Base-by-base conservation (phyloP, 352 stramenopile species). In the Pythium myriotylum region DNA sequence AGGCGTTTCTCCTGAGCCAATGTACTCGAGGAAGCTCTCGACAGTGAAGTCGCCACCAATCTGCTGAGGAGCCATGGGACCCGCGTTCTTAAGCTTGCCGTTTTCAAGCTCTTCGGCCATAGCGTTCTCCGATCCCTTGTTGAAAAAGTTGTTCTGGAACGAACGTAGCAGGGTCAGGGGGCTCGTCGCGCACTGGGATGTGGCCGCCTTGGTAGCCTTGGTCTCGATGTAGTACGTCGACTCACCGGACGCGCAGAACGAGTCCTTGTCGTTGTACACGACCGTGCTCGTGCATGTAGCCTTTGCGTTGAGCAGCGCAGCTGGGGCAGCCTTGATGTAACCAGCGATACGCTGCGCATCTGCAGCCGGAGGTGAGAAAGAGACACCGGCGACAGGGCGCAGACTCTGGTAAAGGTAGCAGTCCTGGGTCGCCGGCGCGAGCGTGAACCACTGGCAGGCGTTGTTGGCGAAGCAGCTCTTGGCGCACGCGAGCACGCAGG, bases 91-190 rank as follows among this genome's bases (percentile, higher is more conserved):
- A 10, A 63, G 45, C 24, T 63, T 48, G 16, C 55, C 55, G 55
- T 55, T 63, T 12, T 22, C 24, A 17, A 63, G 55, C 46, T 63
- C 45, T 14, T 63, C 55, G 33, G 45, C 41, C 55, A 63, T 32
- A 2, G 33, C 33, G 12, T 41, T 63, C 20, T 63, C 55, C 0
- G 55, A 49, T 43, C 55, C 55, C 37, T 63, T 63, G 55, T 56
- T 63, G 23, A 56, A 63, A 26, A 42, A 63, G 46, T 63, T 63
- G 55, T 63, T 63, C 24, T 63, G 45, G 45, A 56, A 55, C 55
- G 55, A 29, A 4, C 55, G 55, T 26, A 56, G 9, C 12, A 63
- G 46, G 23, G 55, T 56, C 13, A 63, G 46, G 1, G 55, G 45
- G 42, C 55, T 56, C 7, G 45, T 40, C 35, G 55, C 55, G 26